phyloP scores from a whole-genome alignment of 768 basidiomycete genomes.

The Punctularia strigosozonata region DNA sequence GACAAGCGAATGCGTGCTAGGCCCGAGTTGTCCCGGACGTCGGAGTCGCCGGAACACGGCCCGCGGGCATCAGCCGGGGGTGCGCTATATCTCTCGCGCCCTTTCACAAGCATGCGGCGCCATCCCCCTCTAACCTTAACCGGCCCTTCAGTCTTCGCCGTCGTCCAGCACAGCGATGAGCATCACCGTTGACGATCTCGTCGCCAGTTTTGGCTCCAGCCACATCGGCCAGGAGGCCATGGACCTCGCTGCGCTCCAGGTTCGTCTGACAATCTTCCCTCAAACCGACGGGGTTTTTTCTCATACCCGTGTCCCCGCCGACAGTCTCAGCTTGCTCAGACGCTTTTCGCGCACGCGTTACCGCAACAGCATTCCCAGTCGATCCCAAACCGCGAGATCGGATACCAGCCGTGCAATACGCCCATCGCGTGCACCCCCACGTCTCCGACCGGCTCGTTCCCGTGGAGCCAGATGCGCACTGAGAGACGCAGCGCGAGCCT shows the following conservation, averaged over 20 bases:
- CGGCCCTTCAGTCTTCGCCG: too few relatives aligned
- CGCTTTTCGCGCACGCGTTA: conserved; percentile 25
- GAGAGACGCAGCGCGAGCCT: conserved; percentile 19
- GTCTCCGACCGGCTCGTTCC: conserved; percentile 12
- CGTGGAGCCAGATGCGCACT: conserved; percentile 12
- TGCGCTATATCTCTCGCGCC: too few relatives aligned
- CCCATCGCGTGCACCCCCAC: conserved; percentile 25
- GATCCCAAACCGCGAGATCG: conserved; percentile 20
- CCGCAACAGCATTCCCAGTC: conserved; percentile 15
- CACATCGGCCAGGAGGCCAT: conserved; percentile 44
- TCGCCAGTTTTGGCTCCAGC: conserved; percentile 31
- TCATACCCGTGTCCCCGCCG: conserved; percentile 1
- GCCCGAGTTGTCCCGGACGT: too few relatives aligned
- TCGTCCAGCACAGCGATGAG: too few relatives aligned
- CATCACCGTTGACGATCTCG: conserved; percentile 38
- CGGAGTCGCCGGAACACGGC: too few relatives aligned
- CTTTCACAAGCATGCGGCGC: too few relatives aligned
- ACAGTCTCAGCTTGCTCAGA: conserved; percentile 35
- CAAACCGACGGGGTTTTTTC: background rate
- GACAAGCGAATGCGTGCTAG: too few relatives aligned
- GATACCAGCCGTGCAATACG: conserved; percentile 30
- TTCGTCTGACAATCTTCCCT: conserved; percentile 15
- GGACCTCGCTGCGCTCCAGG: conserved; percentile 37
- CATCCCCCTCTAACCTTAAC: too few relatives aligned
- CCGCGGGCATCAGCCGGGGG: too few relatives aligned